Evolutionary conservation across 495 filamentous ascomycete species (phyloP).

Genomic region (Penicillium arizonense): DNA sequence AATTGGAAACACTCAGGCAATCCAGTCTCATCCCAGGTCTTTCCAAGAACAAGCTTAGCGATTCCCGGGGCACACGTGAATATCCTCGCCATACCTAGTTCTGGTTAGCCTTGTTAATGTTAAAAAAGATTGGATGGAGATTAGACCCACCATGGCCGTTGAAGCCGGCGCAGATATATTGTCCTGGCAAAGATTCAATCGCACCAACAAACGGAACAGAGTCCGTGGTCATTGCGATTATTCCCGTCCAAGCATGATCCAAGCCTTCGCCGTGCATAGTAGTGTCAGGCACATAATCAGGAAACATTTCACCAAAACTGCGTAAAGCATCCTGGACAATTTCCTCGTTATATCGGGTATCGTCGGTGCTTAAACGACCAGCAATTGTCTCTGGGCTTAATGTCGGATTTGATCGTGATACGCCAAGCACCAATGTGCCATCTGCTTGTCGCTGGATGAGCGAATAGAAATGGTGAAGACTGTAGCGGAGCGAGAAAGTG

Average conservation of each 20-base stretch:
- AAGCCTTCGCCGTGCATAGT: constrained; percentile 26
- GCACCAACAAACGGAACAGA: constrained; percentile 31
- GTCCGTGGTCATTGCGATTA: constrained; percentile 35
- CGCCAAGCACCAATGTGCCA: constrained; percentile 29
- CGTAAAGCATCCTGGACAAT: constrained; percentile 24
- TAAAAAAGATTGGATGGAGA: not conserved
- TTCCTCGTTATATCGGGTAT: constrained; percentile 24
- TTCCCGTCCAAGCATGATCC: constrained; percentile 32
- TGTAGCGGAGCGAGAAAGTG: constrained; percentile 31
- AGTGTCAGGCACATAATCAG: not conserved
- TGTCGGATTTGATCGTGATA: constrained; percentile 28
- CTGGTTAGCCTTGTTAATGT: not conserved
- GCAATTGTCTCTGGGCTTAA: constrained; percentile 20
- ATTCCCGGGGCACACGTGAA: constrained; percentile 32
- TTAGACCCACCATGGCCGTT: constrained; percentile 28
- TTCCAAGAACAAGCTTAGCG: constrained; percentile 22
- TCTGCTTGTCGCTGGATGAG: constrained; percentile 25
- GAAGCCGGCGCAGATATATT: constrained; percentile 36
- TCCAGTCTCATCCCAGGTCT: constrained; percentile 22
- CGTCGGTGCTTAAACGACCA: constrained; percentile 24
- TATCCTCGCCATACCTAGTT: constrained; percentile 32
- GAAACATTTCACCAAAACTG: constrained; percentile 22
- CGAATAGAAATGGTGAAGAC: constrained; percentile 31
- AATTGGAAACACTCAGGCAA: constrained; percentile 31
- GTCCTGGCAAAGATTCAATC: constrained; percentile 24